Conservation (phyloP, 2,329 filamentous ascomycete genomes). For the Diaporthe australafricana region DNA sequence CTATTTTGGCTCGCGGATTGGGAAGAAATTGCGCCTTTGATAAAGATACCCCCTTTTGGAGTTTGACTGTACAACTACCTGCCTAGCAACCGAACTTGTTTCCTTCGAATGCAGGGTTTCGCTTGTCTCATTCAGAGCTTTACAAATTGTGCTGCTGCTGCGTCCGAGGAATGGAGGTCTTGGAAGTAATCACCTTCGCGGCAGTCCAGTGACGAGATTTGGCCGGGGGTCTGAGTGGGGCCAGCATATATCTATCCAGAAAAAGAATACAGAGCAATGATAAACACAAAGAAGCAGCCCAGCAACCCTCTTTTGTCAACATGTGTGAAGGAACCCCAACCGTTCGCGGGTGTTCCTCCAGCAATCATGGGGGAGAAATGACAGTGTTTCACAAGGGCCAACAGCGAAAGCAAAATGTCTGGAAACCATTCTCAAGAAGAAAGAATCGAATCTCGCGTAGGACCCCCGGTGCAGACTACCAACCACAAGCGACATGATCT, state of each 20-base stretch:
- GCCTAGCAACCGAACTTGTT: background rate
- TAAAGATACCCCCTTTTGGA: slow-evolving; percentile 23
- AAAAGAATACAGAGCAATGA: background rate
- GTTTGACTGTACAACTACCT: background rate
- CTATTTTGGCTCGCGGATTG: background rate
- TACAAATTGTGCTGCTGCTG: slow-evolving; percentile 6
- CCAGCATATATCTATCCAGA: background rate
- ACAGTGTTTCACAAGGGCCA: slow-evolving; percentile 3
- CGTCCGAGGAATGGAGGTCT: slow-evolving; percentile 7
- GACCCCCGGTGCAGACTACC: background rate
- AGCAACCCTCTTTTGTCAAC: background rate
- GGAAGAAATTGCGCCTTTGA: slow-evolving; percentile 17
- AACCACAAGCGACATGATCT: slow-evolving; percentile 26
- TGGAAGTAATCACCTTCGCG: background rate
- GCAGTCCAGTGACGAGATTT: background rate
- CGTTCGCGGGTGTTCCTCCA: background rate
- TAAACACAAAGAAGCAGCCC: background rate
- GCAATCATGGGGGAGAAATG: background rate
- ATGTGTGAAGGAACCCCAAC: background rate
- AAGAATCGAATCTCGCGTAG: background rate
- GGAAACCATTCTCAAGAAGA: background rate
- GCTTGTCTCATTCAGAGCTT: background rate
- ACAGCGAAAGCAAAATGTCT: background rate
- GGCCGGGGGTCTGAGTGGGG: background rate
- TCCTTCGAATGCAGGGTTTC: background rate